phyloP scores from a whole-genome alignment of 768 basidiomycete species.

The Boletus huronensis region DNA sequence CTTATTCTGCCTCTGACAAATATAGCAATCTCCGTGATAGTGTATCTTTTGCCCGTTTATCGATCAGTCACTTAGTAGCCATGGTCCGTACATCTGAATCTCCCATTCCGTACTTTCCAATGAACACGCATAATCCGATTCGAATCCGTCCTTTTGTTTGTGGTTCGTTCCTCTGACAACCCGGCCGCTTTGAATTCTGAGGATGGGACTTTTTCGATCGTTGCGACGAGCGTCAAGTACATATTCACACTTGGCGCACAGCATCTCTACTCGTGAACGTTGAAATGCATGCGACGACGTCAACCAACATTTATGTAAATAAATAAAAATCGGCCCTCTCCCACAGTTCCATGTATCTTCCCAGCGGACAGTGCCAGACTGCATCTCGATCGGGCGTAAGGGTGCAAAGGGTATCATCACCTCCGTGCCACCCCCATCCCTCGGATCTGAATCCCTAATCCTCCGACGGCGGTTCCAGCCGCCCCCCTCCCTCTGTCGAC shows the following conservation, averaged over 20 bases:
- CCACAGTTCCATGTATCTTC: no score
- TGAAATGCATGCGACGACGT: not conserved
- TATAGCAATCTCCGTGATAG: conserved; percentile 11
- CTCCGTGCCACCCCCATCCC: no score
- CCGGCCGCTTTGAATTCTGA: no score
- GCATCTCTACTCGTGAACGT: not conserved
- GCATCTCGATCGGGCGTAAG: not conserved
- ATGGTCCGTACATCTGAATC: not conserved
- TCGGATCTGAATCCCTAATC: not conserved
- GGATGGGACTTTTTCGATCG: not conserved
- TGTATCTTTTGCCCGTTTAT: conserved; percentile 18
- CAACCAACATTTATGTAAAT: not conserved
- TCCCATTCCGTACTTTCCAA: not conserved
- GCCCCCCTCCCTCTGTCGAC: conserved; percentile 18
- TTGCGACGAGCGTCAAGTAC: no score
- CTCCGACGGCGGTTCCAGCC: conserved; percentile 12
- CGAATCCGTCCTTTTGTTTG: no score
- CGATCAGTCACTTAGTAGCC: not conserved
- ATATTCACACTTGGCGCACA: not conserved
- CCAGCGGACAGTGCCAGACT: not conserved
- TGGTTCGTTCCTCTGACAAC: not conserved
- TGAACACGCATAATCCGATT: no score
- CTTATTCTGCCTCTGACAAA: not conserved
- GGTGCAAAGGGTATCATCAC: no score
- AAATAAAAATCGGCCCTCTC: not conserved